Evolutionary conservation across 2,329 filamentous ascomycete species (phyloP), one percentile per base, ranked within the genome.

Genomic region (Mollisiaceae sp.): DNA sequence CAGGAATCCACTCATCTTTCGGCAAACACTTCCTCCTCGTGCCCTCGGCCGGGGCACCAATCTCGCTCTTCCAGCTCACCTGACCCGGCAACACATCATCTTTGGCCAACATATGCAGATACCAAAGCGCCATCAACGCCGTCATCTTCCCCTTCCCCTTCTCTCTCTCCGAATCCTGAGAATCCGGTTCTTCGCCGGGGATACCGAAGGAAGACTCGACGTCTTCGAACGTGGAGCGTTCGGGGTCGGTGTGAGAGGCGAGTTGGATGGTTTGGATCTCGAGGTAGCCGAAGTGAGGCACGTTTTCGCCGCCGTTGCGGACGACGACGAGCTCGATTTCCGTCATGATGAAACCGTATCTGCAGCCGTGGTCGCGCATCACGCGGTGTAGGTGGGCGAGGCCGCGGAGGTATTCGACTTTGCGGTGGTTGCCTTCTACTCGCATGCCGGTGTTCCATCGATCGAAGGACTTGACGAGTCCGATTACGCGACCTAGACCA

Each of bases 371-470:
- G 80, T 97, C 93, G 77, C 94, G 93, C 93, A 97, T 97, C 75
- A 90, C 89, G 76, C 92, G 87, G 79, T 98, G 94, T 54, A 97
- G 82, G 73, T 96, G 92, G 0, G 93, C 85, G 5, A 98, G 87
- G 1, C 92, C 92, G 59, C 91, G 89, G 22, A 97, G 89, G 81
- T 97, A 97, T 79, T 94, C 89, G 65, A 97, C 92, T 65, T 91
- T 90, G 79, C 93, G 91, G 78, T 93, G 86, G 69, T 94, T 92
- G 54, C 89, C 89, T 77, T 96, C 92, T 66, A 89, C 88, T 66
- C 93, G 91, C 92, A 97, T 97, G 68, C 91, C 92, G 0, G 93
- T 95, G 83, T 97, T 97, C 91, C 96, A 97, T 73, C 92, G 90
- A 78, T 97, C 91, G 76, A 94, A 97, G 76, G 89, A 91, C 79